Conservation (phyloP, 2,329 filamentous ascomycete genomes). For the Xylaria sp. region DNA sequence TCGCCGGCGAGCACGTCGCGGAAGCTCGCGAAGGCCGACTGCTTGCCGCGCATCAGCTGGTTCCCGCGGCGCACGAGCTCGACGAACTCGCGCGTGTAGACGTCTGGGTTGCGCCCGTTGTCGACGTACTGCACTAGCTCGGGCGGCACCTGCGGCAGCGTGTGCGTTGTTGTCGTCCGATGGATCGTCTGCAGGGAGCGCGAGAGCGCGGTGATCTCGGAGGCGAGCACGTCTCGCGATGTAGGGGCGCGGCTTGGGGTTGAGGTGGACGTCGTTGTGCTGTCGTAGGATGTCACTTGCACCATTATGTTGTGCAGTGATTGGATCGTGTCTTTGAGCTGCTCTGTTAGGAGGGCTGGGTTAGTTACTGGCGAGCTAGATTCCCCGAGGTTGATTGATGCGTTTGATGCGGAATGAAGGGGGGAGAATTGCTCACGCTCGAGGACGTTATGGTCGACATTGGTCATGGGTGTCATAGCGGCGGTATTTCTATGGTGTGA, state of each 20-base stretch:
- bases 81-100: slow-evolving; percentile 79
- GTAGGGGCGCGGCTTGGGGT: slow-evolving; percentile 48
- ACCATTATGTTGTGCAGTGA: slow-evolving; percentile 58
- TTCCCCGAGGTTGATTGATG: background rate
- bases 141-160: slow-evolving; percentile 66
- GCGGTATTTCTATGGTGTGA: background rate
- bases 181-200: slow-evolving; percentile 55
- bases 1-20: slow-evolving; percentile 71
- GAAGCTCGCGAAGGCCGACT: slow-evolving; percentile 69
- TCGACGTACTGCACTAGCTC: slow-evolving; percentile 77
- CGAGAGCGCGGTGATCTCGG: slow-evolving; percentile 60
- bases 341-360: slow-evolving; percentile 40
- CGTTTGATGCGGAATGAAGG: background rate
- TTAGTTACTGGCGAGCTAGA: background rate
- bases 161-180: slow-evolving; percentile 54
- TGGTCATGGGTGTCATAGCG: slow-evolving; percentile 35
- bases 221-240: slow-evolving; percentile 66
- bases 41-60: slow-evolving; percentile 74
- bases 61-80: slow-evolving; percentile 74
- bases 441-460: slow-evolving; percentile 33
- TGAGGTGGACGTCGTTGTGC: slow-evolving; percentile 5
- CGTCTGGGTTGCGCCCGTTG: slow-evolving; percentile 77
- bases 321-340: slow-evolving; percentile 52
- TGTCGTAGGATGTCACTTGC: slow-evolving; percentile 70
- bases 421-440: slow-evolving; percentile 32